These are phyloP conservation scores for Penicillium turbatum DNA, from an alignment of 495 filamentous ascomycete species.

Conservation along the genomic window DNA sequence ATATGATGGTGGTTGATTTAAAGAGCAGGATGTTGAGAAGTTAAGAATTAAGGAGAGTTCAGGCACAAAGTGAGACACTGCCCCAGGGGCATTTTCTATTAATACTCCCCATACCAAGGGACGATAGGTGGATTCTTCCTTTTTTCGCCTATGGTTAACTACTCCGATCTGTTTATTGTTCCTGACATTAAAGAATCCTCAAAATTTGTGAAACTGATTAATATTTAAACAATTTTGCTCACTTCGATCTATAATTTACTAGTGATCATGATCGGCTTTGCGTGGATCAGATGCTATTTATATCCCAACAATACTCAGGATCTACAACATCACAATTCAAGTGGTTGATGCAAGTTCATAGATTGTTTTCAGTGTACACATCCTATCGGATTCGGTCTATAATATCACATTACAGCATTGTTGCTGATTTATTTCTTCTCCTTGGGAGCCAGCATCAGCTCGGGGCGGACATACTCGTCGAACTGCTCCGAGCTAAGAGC, in stretches of 20 bases:
- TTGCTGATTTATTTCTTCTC: conserved; percentile 42
- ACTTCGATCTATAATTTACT: background rate
- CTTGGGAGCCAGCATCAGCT: conserved; percentile 91
- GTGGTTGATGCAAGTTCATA: background rate
- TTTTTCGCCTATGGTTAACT: background rate
- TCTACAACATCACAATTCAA: background rate
- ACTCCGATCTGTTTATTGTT: background rate
- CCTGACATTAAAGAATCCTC: background rate
- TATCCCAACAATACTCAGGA: conserved; percentile 3
- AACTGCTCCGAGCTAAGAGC: conserved; percentile 89
- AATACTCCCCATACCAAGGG: conserved; percentile 1
- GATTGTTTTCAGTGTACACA: conserved; percentile 24
- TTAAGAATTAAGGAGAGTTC: background rate
- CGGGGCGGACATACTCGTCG: conserved; percentile 84
- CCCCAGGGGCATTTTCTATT: conserved; percentile 4
- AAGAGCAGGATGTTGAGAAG: background rate
- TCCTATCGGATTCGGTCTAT: conserved; percentile 21
- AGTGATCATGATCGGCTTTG: background rate
- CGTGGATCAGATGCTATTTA: conserved; percentile 10
- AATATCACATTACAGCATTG: conserved; percentile 14
- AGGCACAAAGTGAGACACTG: conserved; percentile 7
- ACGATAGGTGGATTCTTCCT: background rate
- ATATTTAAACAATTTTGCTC: background rate
- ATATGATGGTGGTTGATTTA: background rate
- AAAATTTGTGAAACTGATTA: background rate